Evolutionary conservation across 306 rosid species (phyloP).

Genomic region (Carpinus viminea): DNA sequence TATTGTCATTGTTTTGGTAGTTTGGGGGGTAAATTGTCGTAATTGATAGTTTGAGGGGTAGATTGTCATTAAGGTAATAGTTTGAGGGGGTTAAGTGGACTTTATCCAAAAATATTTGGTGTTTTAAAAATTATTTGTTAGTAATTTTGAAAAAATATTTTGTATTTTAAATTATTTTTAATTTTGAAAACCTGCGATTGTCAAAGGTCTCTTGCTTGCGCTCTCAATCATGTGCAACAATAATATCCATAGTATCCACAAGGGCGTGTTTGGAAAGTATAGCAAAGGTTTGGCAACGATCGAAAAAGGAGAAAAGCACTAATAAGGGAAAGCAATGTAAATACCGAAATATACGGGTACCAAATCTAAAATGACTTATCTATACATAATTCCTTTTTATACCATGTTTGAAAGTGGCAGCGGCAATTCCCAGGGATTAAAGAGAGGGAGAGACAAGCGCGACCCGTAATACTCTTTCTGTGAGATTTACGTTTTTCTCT

Average conservation of each 20-base stretch:
- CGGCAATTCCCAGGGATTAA: constrained; percentile 41
- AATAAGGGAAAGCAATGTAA: no score
- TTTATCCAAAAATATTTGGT: no score
- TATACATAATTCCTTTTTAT: background rate
- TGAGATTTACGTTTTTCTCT: constrained; percentile 15
- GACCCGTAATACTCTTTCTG: constrained; percentile 12
- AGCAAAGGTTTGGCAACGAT: background rate
- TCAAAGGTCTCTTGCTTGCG: background rate
- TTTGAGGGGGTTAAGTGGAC: no score
- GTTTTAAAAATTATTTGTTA: no score
- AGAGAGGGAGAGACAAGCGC: constrained; percentile 30
- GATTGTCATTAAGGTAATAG: no score
- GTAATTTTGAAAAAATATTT: no score
- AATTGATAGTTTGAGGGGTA: no score
- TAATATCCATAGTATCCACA: no score
- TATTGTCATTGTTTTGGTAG: no score
- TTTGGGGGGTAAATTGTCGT: no score
- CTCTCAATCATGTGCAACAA: background rate
- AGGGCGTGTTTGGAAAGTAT: background rate
- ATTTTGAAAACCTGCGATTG: no score
- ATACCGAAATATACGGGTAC: background rate
- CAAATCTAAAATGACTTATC: background rate
- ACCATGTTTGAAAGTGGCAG: constrained; percentile 48
- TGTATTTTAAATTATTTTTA: no score
- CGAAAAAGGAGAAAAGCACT: background rate